These are phyloP conservation scores for Phytophthora parvispora DNA, from an alignment of 352 stramenopile species.

Conservation along the genomic window DNA sequence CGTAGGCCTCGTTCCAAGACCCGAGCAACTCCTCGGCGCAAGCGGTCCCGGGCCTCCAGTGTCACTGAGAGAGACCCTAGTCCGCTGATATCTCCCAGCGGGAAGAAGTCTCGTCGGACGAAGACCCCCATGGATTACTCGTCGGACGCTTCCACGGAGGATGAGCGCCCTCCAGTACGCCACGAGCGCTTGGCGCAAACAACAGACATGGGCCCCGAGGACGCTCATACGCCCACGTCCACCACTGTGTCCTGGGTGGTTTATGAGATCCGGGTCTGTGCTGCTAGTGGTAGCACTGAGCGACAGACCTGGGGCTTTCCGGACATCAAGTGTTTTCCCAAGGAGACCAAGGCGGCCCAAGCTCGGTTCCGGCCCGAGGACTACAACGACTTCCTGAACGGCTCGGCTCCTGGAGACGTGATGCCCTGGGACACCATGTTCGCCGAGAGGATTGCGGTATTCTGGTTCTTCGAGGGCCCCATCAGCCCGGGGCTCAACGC, in stretches of 20 bases:
- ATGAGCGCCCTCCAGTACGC: background rate
- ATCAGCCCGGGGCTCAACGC: background rate
- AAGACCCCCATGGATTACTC: background rate
- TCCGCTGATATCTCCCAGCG: background rate
- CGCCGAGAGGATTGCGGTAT: background rate
- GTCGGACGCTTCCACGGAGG: background rate
- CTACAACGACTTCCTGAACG: background rate
- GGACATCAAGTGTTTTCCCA: background rate
- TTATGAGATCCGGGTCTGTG: background rate
- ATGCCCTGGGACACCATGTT: background rate
- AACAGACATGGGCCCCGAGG: background rate
- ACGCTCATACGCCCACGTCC: background rate
- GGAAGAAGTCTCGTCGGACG: background rate
- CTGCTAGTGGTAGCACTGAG: background rate
- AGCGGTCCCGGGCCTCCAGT: background rate
- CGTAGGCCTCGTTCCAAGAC: background rate
- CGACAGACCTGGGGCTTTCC: background rate
- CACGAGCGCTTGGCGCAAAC: background rate
- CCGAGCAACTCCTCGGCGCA: background rate
- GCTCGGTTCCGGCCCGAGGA: background rate
- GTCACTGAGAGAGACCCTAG: background rate
- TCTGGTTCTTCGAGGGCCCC: background rate
- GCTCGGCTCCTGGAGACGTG: background rate
- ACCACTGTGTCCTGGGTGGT: background rate
- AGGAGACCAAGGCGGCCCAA: background rate